Evolutionary conservation across 805 yeast species (phyloP).

Genomic region (Candida taoyuanica): DNA sequence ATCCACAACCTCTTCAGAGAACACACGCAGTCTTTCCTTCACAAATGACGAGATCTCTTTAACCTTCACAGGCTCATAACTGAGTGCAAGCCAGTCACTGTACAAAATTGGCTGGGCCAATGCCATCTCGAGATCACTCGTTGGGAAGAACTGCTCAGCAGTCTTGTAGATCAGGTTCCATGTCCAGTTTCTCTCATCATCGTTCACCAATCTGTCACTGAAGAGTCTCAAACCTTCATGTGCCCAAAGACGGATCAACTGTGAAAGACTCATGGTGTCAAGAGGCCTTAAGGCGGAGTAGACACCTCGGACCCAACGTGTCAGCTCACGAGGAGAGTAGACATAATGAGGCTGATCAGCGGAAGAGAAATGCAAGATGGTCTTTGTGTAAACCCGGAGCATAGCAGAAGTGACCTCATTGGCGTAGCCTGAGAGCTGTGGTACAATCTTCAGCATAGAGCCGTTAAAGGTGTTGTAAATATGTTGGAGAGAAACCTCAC

Average conservation of each 20-base stretch:
- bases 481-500: conserved; percentile 49
- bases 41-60: conserved; percentile 50
- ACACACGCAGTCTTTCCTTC: conserved; percentile 57
- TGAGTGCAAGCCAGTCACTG: conserved; percentile 69
- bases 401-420: conserved; percentile 55
- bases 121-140: conserved; percentile 32
- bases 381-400: conserved; percentile 52
- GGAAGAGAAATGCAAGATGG: conserved; percentile 38
- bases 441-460: conserved; percentile 56
- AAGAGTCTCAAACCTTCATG: conserved; percentile 80
- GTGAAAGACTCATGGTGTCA: conserved; percentile 35
- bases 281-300: conserved; percentile 41
- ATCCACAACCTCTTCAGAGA: conserved; percentile 74
- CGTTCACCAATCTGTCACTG: conserved; percentile 58
- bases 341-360: conserved; percentile 54
- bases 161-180: conserved; percentile 31
- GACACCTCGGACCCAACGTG: conserved; percentile 83
- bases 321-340: conserved; percentile 85
- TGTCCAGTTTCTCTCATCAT: conserved; percentile 48
- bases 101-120: conserved; percentile 54
- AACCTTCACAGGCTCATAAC: conserved; percentile 52
- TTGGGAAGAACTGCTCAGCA: conserved; percentile 42
- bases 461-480: conserved; percentile 59
- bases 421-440: conserved; percentile 52
- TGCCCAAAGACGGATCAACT: conserved; percentile 62